Conservation (phyloP, 345 rosid species). For the Bretschneidera sinensis region DNA sequence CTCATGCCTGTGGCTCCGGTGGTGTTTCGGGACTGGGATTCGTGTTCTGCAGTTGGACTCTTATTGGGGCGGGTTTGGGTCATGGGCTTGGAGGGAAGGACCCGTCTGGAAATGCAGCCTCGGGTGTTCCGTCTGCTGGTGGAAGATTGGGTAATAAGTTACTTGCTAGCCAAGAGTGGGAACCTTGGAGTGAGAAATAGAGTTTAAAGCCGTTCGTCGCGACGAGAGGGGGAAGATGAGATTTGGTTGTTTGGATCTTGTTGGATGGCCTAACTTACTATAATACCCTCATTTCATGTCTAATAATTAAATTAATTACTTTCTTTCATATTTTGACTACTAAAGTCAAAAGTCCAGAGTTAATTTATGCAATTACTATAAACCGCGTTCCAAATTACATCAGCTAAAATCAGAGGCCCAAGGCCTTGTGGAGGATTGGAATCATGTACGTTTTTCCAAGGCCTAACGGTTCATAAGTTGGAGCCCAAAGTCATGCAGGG, state of each 20-base stretch:
- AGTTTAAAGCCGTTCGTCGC: constrained; percentile 9
- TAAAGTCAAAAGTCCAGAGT: too few species aligned
- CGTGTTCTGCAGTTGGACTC: constrained; percentile 8
- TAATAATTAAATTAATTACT: too few species aligned
- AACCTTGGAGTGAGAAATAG: not conserved
- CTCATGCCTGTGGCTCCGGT: constrained; percentile 50
- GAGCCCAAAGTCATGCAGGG: too few species aligned
- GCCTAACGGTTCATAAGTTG: too few species aligned
- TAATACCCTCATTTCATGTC: too few species aligned
- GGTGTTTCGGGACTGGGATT: constrained; percentile 5
- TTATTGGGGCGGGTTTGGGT: constrained; percentile 21
- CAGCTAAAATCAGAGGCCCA: too few species aligned
- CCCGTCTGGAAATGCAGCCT: not conserved
- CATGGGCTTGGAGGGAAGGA: constrained; percentile 15
- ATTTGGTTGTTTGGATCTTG: constrained; percentile 10
- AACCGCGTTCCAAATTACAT: too few species aligned
- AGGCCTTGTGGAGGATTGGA: too few species aligned
- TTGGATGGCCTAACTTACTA: not conserved
- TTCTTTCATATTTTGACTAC: too few species aligned
- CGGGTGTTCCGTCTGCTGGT: not conserved
- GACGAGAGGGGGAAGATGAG: constrained; percentile 8
- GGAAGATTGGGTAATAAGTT: not conserved
- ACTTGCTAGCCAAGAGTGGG: not conserved
- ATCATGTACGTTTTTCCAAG: too few species aligned
- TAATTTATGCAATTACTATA: too few species aligned